Evolutionary conservation across 441 rosid species (phyloP), one percentile per base, ranked within the genome.

Genomic region (Lepidium campestre): DNA sequence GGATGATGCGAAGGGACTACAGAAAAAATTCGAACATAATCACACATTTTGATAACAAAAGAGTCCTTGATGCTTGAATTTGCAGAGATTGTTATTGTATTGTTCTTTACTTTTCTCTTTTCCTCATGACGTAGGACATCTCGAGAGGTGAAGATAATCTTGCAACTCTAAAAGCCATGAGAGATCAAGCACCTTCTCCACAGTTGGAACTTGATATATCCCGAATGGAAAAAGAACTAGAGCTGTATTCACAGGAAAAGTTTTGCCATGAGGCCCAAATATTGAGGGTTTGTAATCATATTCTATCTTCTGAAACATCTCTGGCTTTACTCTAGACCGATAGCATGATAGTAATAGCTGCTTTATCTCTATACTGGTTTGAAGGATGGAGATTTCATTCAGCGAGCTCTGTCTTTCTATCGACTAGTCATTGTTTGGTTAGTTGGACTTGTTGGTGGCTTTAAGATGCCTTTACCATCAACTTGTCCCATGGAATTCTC

Each of bases 181-280:
- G 81, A 72, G 90, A 77, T 47, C 98, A 82, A 76, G 44, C 91
- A 13, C 88, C 90, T 64, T 70, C 95, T 74, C 76, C 79, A 5
- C 98, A 87, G 63, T 57, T 89, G 71, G 79, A 83, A 71, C 65
- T 34, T 73, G 99, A 91, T 36, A 91, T 89, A 71, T 69, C 81
- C 61, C 84, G 85, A 41, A 80, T 88, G 72, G 89, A 95, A 83
- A 88, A 95, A 62, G 93, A 88, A 73, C 67, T 91, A 61, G 99
- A 95, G 69, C 37, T 65, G n/a, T 79, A 78, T 81, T 82, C 91
- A 7, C 98, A 92, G 78, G 98, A 88, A 78, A 95, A 92, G 76
- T 84, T 88, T 57, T 95, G 99, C 62, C 91, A 86, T 32, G 96
- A 92, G 71, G 96, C 99, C 65, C 99, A 92, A 80, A 81, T 95